phyloP scores from a whole-genome alignment of 2,329 filamentous ascomycete species.

The Aureobasidium vineae region DNA sequence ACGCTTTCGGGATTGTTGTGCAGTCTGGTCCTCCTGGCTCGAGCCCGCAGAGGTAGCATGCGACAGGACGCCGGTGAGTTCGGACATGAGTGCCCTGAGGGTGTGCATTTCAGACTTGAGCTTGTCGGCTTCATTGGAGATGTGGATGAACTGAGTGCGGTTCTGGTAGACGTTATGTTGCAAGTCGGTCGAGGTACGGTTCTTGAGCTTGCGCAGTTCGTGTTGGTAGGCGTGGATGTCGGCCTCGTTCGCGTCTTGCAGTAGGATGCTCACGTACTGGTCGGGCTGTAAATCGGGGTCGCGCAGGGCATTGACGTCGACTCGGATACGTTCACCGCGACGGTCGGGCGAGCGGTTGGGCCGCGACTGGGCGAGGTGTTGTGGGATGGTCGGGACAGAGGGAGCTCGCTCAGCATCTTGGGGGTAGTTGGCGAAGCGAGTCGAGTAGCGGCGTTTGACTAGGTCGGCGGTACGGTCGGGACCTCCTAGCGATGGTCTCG shows the following conservation, averaged over 20 bases:
- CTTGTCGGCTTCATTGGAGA: slow-evolving; percentile 98
- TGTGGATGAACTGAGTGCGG: slow-evolving; percentile 96
- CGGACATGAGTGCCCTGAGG: slow-evolving; percentile 84
- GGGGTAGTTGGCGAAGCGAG: slow-evolving; percentile 71
- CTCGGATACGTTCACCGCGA: slow-evolving; percentile 57
- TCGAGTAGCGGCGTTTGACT: slow-evolving; percentile 92
- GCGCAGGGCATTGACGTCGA: slow-evolving; percentile 74
- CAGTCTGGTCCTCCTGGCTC: slow-evolving; percentile 39
- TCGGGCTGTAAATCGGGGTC: slow-evolving; percentile 78
- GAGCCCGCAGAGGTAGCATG: slow-evolving; percentile 47
- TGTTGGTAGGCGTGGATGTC: slow-evolving; percentile 81
- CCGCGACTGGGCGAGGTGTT: slow-evolving; percentile 54
- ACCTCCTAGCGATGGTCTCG: slow-evolving; percentile 40
- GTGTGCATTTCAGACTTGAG: slow-evolving; percentile 94
- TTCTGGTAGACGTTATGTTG: slow-evolving; percentile 98
- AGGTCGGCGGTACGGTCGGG: slow-evolving; percentile 67
- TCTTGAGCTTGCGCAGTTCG: slow-evolving; percentile 72
- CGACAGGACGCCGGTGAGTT: slow-evolving; percentile 62
- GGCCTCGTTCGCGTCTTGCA: slow-evolving; percentile 82
- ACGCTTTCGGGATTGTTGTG: slow-evolving; percentile 44
- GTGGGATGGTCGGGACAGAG: slow-evolving; percentile 58
- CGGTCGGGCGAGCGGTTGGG: slow-evolving; percentile 47
- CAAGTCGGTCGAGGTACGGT: slow-evolving; percentile 74
- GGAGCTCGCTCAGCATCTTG: slow-evolving; percentile 61
- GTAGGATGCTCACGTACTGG: slow-evolving; percentile 69